A percentile compares a stretch with the other conserved stretches of the same genome.
Conservation (phyloP, 352 stramenopile genomes). For the Phytopythium aichiense region DNA sequence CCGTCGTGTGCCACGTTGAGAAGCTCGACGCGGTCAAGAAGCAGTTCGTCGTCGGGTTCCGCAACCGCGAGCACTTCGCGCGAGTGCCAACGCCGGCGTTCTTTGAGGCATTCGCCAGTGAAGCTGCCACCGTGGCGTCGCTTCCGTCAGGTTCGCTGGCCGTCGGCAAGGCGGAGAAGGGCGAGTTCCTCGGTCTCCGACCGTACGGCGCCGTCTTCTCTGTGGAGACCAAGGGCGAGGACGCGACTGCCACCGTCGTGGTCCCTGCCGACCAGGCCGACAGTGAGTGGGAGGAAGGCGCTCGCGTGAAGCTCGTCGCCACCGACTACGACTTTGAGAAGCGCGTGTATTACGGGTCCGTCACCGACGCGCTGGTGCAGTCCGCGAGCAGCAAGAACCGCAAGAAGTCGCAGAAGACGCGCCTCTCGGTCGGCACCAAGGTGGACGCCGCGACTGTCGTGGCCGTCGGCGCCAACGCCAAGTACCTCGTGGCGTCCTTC, state of each 20-base stretch:
- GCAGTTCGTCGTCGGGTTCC: constrained; percentile 80
- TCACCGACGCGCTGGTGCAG: constrained; percentile 45
- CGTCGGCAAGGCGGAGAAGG: constrained; percentile 75
- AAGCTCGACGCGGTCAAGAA: constrained; percentile 74
- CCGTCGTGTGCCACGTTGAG: constrained; percentile 72
- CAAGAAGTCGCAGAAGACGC: constrained; percentile 66
- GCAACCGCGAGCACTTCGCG: constrained; percentile 28
- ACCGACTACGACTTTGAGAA: constrained; percentile 88
- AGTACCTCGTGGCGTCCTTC: constrained; percentile 71
- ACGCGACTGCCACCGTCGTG: constrained; percentile 63
- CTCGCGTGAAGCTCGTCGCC: constrained; percentile 68
- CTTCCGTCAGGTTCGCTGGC: constrained; percentile 18
- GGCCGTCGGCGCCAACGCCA: constrained; percentile 42
- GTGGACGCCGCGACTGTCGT: constrained; percentile 44
- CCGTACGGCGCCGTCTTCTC: constrained; percentile 85
- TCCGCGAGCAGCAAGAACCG: constrained; percentile 60
- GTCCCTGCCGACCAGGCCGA: constrained; percentile 42
- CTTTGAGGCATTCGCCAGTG: constrained; percentile 54
- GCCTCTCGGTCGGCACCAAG: constrained; percentile 36
- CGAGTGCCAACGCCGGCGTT: constrained; percentile 35
- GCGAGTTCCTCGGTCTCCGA: constrained; percentile 77
- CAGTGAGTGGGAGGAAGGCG: constrained; percentile 47
- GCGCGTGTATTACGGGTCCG: constrained; percentile 65
- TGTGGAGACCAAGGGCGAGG: constrained; percentile 43
- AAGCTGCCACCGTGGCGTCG: constrained; percentile 17